Evolutionary conservation across 441 rosid genomes (phyloP), one percentile per base, ranked within the genome.

Genomic region (Pelargonium myrrhifolium): DNA sequence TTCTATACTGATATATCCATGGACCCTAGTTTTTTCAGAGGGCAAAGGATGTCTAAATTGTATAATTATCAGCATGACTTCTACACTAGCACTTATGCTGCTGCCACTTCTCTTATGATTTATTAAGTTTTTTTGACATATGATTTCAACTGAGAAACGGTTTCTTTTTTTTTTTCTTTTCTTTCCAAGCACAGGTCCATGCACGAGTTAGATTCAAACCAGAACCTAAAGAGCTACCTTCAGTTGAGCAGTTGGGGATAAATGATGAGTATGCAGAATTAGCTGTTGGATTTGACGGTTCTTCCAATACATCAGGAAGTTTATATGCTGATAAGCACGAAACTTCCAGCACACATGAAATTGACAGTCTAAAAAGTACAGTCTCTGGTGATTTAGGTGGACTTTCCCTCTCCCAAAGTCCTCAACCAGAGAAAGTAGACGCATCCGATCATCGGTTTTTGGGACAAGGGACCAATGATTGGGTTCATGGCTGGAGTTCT

Each of bases 261-360:
- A 86, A 71, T 75, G 90, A 84, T 74, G 92, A 83, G n/a, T 84
- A 69, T 58, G 76, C 79, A 51, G 96, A 87, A 63, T 89, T 87
- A 61, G 80, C 86, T 65, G 80, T 81, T 78, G 95, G 93, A 65
- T 85, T 85, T 78, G 98, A 95, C 81, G 95, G 84, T 68, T 89
- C 98, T 77, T 92, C 98, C 72, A 95, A 87, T 79, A 83, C 96
- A 64, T 92, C 97, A 51, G 98, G 63, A 79, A 89, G 93, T 71
- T 67, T 90, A 62, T 87, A 77, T 68, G 87, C 97, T 15, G 99
- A 92, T 80, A 92, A 89, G 80, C 95, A 92, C 66, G 99, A 90
- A 71, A 78, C 85, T 17, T 84, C 90, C 64, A 88, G 89, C 72
- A 74, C 82, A 56, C 86, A 82, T 72, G 98, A 92, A 85, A 74